Evolutionary conservation across 345 rosid species (phyloP), one percentile per base, ranked within the genome.

Genomic region (Citrus reticulata): DNA sequence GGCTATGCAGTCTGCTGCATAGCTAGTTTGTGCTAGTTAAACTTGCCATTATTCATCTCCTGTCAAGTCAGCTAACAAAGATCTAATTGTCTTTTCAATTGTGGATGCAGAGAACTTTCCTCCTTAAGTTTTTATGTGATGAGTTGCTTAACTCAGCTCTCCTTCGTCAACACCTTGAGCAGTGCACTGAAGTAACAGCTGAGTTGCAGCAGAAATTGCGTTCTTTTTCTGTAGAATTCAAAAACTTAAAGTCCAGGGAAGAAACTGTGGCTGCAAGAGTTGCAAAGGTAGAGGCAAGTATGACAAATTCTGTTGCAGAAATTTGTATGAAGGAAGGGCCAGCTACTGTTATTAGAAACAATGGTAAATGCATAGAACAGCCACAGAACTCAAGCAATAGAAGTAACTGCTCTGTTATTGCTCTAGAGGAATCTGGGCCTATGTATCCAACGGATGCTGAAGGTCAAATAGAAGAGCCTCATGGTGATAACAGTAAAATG

Each of bases 171-270:
- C 97, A 94, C 89, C 94, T 96, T 25, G 99, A 96, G 89, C 98
- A 89, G 22, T 96, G 94, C 72, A 84, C 90, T 19, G 98, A 96
- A 85, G 78, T 87, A 70, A 84, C 87, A 32, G 85, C 83, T 75
- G 99, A 96, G 76, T 80, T 91, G 81, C 98, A 91, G 87, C 99
- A 94, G 89, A 94, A 90, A 80, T 83, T 96, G 81, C 97, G 99
- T 9, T 86, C 94, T 49, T 86, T 88, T 30, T 83, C 81, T 72
- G 77, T 68, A 9, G 97, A 96, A 84, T 89, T 86, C 95, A 94
- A 87, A 87, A 91, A 80, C 76, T 82, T 90, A 30, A 96, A 86
- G 87, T 81, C 85, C 66, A 90, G 84, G 87, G 95, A 94, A 83
- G 98, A 93, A 58, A 80, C 80, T 76, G 77, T 94, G 81, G 85